A percentile compares a stretch with the other conserved stretches of the same genome.
phyloP scores from a whole-genome alignment of 257 asterid genomes.

The Galeopsis tetrahit region DNA sequence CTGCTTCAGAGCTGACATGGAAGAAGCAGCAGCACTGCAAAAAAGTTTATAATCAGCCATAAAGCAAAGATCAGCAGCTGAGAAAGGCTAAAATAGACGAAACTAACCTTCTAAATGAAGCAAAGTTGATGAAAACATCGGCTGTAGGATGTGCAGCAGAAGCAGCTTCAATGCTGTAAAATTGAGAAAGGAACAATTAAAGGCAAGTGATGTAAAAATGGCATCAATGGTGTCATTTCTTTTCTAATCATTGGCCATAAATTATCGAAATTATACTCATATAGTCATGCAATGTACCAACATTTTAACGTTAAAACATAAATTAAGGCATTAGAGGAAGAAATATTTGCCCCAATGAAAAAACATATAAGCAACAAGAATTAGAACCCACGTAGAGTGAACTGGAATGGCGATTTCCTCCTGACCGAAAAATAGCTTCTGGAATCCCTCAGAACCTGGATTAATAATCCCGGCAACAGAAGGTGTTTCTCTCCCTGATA shows the following conservation, averaged over 20 bases:
- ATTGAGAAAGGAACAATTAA: slow-evolving; percentile 16
- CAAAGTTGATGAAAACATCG: slow-evolving; percentile 98
- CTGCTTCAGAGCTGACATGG: slow-evolving; percentile 94
- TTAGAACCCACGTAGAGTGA: slow-evolving; percentile 69
- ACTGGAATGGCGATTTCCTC: slow-evolving; percentile 98
- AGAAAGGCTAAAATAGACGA: slow-evolving; percentile 5
- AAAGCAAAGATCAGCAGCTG: slow-evolving; percentile 19
- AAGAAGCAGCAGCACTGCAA: slow-evolving; percentile 94
- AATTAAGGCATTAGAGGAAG: not conserved
- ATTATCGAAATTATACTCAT: not conserved
- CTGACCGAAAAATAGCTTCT: slow-evolving; percentile 94
- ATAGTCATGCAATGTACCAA: not conserved
- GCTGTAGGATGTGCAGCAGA: slow-evolving; percentile 97
- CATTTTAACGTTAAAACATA: not conserved
- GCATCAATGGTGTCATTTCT: not conserved
- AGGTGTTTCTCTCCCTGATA: slow-evolving; percentile 94
- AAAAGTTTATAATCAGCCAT: slow-evolving; percentile 30
- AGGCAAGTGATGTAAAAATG: not conserved
- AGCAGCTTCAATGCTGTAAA: slow-evolving; percentile 82
- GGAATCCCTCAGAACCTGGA: slow-evolving; percentile 99
- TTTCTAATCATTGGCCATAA: not conserved
- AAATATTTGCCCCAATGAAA: no score
- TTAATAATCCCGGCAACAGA: slow-evolving; percentile 97
- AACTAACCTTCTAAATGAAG: slow-evolving; percentile 94
- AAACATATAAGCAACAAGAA: slow-evolving; percentile 15